Base-by-base conservation (phyloP, 2,329 filamentous ascomycete genomes). In the Xylariaceae sp. region DNA sequence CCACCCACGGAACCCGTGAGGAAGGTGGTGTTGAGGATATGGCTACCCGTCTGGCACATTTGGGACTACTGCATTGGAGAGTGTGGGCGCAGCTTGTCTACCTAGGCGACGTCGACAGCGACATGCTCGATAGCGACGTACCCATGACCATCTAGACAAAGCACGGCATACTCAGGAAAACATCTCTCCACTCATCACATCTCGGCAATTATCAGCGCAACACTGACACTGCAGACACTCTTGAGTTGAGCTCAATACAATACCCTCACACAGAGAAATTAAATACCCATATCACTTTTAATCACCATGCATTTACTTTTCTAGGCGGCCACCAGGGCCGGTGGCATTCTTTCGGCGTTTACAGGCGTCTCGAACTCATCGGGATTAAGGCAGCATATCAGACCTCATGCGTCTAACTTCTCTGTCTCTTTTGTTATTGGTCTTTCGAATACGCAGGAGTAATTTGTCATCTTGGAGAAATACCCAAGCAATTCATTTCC, bases 61-160 rank as follows among this genome's bases (percentile, higher is more conserved):
- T 97, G 37, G 85, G 89, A 11, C 80, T 94, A 5, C 75, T 97
- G 20, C 92, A 97, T 72, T 97, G 92, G 92, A 83, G 90, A 42
- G 88, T 96, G 3, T 97, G 92, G 91, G 82, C 83, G 1, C 83
- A 84, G 2, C 77, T 96, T 47, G 84, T 88, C 10, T 96, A 96
- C 68, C 60, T 74, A 11, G 72, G 71, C 21, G 77, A 64, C 20
- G 40, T 55, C 30, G 64, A 68, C 33, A 58, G 42, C 20, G 58
- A 67, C 29, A 57, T 65, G 49, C 21, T 58, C 6, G 42, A 60
- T 43, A 53, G 50, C 29, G 64, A 67, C 40, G 58, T 63, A 37
- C 26, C 62, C 13, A 64, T 63, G 64, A 51, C 40, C 45, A 63
- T 67, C 53, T 67, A 54, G 52, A 39, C n/a, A n/a, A n/a, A n/a